Evolutionary conservation across 768 basidiomycete genomes (phyloP).

Genomic region (Agaricus blazei): DNA sequence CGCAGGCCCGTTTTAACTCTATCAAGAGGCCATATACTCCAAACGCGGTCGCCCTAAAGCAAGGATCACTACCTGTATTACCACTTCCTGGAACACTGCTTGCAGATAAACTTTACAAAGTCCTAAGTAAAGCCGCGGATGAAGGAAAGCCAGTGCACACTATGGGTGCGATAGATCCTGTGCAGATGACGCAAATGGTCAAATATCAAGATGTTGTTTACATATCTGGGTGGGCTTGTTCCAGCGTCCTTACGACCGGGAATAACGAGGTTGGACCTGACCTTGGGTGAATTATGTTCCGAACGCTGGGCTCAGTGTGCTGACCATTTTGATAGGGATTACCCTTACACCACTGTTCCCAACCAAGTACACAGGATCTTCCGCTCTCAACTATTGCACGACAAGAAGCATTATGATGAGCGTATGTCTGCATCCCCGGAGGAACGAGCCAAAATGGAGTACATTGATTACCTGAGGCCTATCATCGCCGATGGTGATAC

Average conservation of each 20-base stretch:
- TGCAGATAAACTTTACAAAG: conserved; percentile 77
- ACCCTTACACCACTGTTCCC: conserved; percentile 94
- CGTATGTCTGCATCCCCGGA: conserved; percentile 62
- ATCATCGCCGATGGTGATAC: conserved; percentile 96
- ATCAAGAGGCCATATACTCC: conserved; percentile 80
- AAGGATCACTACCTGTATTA: conserved; percentile 78
- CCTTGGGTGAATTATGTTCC: conserved; percentile 60
- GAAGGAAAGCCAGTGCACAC: conserved; percentile 76
- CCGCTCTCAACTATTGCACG: conserved; percentile 89
- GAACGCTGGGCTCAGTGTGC: neutral
- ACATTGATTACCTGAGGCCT: conserved; percentile 84
- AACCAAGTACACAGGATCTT: conserved; percentile 92
- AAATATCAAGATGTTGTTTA: conserved; percentile 82
- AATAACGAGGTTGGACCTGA: conserved; percentile 93
- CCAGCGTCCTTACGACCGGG: conserved; percentile 82
- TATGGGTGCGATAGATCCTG: conserved; percentile 90
- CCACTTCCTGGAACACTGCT: conserved; percentile 74
- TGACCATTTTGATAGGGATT: conserved; percentile 53
- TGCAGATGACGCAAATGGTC: conserved; percentile 96
- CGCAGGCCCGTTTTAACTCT: conserved; percentile 63
- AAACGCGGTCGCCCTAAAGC: conserved; percentile 78
- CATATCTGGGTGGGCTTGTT: conserved; percentile 89
- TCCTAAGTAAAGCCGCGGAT: conserved; percentile 58
- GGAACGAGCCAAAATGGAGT: conserved; percentile 64
- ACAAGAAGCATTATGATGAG: conserved; percentile 90